Evolutionary conservation across 441 rosid species (phyloP).

Genomic region (Corymbia calophylla): DNA sequence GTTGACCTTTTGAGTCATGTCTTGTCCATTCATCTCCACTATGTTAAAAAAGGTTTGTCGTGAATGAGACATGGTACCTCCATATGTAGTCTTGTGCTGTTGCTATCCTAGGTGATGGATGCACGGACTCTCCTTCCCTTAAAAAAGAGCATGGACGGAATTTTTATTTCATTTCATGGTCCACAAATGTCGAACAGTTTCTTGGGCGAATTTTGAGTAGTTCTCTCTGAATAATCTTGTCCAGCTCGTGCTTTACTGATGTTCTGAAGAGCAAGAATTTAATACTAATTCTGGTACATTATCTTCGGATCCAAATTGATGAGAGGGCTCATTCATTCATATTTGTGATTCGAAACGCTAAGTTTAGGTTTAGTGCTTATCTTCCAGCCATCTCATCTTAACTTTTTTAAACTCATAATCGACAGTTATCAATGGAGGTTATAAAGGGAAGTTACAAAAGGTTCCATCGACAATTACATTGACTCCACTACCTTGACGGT

Average conservation of each 20-base stretch:
- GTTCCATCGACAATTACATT: too few relatives aligned
- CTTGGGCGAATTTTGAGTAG: neutral
- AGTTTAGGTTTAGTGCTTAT: neutral
- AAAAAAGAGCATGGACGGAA: neutral
- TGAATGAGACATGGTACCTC: neutral
- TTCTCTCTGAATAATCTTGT: neutral
- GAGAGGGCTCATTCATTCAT: neutral
- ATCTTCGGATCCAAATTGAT: neutral
- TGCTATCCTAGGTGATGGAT: neutral
- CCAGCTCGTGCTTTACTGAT: neutral
- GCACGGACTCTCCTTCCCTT: neutral
- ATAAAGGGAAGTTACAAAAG: neutral
- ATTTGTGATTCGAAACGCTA: neutral
- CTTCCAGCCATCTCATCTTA: neutral
- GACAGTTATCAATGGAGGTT: rapidly evolving
- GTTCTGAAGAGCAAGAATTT: neutral
- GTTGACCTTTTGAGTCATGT: neutral
- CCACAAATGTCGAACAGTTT: neutral
- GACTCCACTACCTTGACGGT: neutral
- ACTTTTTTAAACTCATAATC: neutral
- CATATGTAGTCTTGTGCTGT: neutral
- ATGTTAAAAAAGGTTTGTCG: neutral
- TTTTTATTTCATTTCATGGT: neutral
- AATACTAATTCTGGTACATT: neutral
- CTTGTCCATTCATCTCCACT: neutral